phyloP scores from a whole-genome alignment of 768 basidiomycete genomes.

The Rhodotorula paludigena region DNA sequence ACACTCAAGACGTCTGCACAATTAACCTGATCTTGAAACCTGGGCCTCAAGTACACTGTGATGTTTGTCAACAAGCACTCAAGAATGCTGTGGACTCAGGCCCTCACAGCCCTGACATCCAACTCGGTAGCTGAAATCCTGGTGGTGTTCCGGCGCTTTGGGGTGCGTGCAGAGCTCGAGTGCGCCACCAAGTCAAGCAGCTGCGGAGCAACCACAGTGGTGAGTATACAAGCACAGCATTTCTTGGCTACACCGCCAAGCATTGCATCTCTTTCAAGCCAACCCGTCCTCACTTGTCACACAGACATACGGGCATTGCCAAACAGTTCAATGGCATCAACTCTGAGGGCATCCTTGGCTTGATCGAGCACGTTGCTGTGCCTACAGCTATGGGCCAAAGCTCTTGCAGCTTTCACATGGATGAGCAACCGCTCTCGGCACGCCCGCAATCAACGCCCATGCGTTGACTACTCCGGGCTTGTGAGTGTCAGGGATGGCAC shows the following conservation, averaged over 20 bases:
- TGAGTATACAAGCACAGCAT: neutral
- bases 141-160: neutral
- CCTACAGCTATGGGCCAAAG: slow-evolving; percentile 1
- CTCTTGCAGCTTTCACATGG: neutral
- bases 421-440: neutral
- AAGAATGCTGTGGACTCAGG: neutral
- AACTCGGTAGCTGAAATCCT: no score
- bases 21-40: no score
- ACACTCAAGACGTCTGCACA: no score
- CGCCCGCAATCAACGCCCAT: neutral
- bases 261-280: neutral
- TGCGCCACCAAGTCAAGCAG: no score
- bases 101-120: neutral
- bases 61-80: no score
- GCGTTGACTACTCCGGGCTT: neutral
- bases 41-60: no score
- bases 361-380: neutral
- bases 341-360: neutral
- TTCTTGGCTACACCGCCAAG: neutral
- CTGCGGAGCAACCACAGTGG: neutral
- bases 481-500: neutral
- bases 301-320: neutral
- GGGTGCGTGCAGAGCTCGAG: neutral
- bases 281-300: neutral
- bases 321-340: neutral